Conservation (phyloP, 1,284 basidiomycete genomes). For the Coniferiporia sulphurascens region DNA sequence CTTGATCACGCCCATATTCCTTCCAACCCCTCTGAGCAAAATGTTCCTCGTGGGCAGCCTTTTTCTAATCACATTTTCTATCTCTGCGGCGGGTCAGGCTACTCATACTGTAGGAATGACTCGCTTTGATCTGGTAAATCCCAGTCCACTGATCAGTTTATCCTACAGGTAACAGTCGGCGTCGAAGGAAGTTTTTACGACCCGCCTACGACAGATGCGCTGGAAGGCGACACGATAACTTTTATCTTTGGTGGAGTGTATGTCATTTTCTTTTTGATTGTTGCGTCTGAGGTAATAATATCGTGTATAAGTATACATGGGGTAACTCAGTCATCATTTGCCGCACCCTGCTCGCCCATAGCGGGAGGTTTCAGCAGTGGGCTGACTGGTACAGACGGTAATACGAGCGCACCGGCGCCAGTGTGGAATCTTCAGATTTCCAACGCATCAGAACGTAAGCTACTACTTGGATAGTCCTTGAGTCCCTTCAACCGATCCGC, state of each 20-base stretch:
- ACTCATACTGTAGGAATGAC: slow-evolving; percentile 6
- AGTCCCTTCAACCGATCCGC: neutral
- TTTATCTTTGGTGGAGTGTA: slow-evolving; percentile 17
- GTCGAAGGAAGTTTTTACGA: slow-evolving; percentile 16
- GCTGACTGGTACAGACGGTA: slow-evolving; percentile 8
- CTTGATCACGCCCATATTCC: neutral
- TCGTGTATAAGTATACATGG: slow-evolving; percentile 12
- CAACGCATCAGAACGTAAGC: slow-evolving; percentile 18
- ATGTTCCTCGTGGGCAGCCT: neutral
- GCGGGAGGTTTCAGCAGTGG: slow-evolving; percentile 18
- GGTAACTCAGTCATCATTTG: slow-evolving; percentile 19
- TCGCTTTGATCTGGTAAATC: neutral
- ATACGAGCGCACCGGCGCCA: neutral
- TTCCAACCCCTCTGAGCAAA: neutral
- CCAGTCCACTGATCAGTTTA: neutral
- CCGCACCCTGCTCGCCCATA: slow-evolving; percentile 18
- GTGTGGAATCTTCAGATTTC: slow-evolving; percentile 18
- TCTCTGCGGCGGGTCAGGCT: neutral
- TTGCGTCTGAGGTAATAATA: neutral
- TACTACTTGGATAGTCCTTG: neutral
- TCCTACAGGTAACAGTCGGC: slow-evolving; percentile 8
- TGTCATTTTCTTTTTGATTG: neutral
- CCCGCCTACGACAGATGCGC: slow-evolving; percentile 9
- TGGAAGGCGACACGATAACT: slow-evolving; percentile 7
- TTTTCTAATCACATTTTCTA: neutral